phyloP scores from a whole-genome alignment of 495 filamentous ascomycete species.

The Aspergillus campestris region DNA sequence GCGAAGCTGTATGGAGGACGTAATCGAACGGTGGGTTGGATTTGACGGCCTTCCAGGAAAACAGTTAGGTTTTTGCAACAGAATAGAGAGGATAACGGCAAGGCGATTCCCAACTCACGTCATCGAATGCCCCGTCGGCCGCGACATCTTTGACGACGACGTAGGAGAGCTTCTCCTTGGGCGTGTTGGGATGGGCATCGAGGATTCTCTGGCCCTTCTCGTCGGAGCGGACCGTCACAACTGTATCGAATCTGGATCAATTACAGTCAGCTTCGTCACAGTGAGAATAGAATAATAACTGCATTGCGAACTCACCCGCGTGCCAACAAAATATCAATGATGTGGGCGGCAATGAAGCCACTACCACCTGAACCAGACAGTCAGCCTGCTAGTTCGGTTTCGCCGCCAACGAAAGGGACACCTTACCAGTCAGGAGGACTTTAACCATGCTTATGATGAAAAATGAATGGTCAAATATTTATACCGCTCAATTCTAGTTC shows the following conservation, averaged over 20 bases:
- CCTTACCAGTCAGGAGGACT: slow-evolving; percentile 35
- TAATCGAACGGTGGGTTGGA: slow-evolving; percentile 68
- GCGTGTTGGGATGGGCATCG: slow-evolving; percentile 49
- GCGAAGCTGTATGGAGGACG: slow-evolving; percentile 82
- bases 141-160: slow-evolving; percentile 81
- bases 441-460: slow-evolving; percentile 27
- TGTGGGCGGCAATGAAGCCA: slow-evolving; percentile 73
- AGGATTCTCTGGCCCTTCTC: slow-evolving; percentile 72
- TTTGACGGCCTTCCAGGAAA: slow-evolving; percentile 44
- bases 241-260: slow-evolving; percentile 52
- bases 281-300: neutral
- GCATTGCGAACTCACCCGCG: slow-evolving; percentile 32
- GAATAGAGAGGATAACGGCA: neutral
- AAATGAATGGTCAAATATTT: neutral
- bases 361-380: slow-evolving; percentile 40
- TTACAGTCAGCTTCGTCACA: slow-evolving; percentile 4
- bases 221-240: slow-evolving; percentile 75
- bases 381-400: slow-evolving; percentile 6
- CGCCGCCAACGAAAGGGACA: neutral
- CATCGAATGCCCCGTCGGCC: slow-evolving; percentile 63
- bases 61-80: neutral
- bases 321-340: slow-evolving; percentile 65
- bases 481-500: neutral
- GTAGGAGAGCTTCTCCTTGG: slow-evolving; percentile 60
- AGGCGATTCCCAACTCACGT: slow-evolving; percentile 31